These are phyloP conservation scores for Abelmoschus esculentus DNA, from an alignment of 345 rosid species.

Conservation along the genomic window DNA sequence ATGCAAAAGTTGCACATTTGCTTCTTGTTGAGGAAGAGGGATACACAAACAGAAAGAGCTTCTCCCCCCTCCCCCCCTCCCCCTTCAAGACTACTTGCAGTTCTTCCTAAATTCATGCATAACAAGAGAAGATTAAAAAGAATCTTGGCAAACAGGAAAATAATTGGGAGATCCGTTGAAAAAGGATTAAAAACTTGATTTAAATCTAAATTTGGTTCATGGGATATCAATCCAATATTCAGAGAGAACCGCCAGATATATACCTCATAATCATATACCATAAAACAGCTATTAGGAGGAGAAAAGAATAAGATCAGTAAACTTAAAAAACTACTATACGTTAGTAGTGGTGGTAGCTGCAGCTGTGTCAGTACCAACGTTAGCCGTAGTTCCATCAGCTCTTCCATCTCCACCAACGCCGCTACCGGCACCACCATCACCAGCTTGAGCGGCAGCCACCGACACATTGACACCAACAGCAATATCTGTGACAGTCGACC, in stretches of 20 bases:
- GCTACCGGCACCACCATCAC: slow-evolving; percentile 2
- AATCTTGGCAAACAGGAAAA: slow-evolving; percentile 1
- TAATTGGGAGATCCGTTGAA: neutral
- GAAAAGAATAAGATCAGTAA: neutral
- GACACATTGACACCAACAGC: slow-evolving; percentile 16
- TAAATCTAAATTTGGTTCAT: slow-evolving; percentile 19
- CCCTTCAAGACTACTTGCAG: neutral
- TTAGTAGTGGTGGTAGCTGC: slow-evolving; percentile 22
- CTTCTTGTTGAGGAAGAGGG: neutral
- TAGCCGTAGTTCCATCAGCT: slow-evolving; percentile 11
- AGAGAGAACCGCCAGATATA: slow-evolving; percentile 11
- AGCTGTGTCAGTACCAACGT: neutral
- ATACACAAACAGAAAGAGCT: neutral
- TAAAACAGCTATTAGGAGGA: neutral
- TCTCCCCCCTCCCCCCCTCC: no score
- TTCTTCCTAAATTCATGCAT: neutral
- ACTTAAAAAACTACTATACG: slow-evolving; percentile 19
- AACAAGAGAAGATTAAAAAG: neutral
- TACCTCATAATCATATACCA: slow-evolving; percentile 19
- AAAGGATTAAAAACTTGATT: neutral
- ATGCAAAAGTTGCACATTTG: neutral
- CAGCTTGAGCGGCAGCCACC: slow-evolving; percentile 5
- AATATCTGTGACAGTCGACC: slow-evolving; percentile 19
- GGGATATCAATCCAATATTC: slow-evolving; percentile 2
- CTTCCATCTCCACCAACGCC: slow-evolving; percentile 2